These are phyloP conservation scores for Fusarium pininemorale DNA, from an alignment of 2,329 filamentous ascomycete species.

Conservation along the genomic window DNA sequence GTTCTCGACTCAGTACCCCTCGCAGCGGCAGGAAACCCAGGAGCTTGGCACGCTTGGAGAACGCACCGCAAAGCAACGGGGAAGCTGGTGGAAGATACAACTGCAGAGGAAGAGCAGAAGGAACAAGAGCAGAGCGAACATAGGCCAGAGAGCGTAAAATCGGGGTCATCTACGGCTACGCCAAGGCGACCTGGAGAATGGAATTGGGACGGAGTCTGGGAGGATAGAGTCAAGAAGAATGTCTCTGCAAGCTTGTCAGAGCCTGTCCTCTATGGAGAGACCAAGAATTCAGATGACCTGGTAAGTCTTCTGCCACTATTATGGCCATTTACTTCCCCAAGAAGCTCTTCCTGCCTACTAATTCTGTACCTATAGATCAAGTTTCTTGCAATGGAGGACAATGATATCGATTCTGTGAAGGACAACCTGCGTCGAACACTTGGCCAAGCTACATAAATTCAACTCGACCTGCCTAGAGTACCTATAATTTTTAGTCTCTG, in stretches of 20 bases:
- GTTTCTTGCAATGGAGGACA: slow-evolving; percentile 71
- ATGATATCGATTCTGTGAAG: slow-evolving; percentile 66
- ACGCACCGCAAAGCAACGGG: slow-evolving; percentile 64
- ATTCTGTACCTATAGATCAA: slow-evolving; percentile 60
- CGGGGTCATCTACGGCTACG: not conserved
- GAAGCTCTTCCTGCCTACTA: slow-evolving; percentile 5
- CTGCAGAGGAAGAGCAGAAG: not conserved
- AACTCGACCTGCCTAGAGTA: not conserved
- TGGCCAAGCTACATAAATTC: slow-evolving; percentile 44
- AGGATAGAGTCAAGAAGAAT: slow-evolving; percentile 83
- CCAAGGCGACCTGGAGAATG: slow-evolving; percentile 74
- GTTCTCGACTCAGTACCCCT: slow-evolving; percentile 83
- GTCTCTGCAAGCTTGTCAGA: slow-evolving; percentile 83
- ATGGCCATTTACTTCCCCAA: not conserved
- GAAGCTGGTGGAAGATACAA: slow-evolving; percentile 36
- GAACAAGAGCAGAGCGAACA: not conserved
- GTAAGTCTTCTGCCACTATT: slow-evolving; percentile 58
- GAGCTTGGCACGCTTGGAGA: slow-evolving; percentile 94
- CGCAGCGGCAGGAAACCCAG: slow-evolving; percentile 85
- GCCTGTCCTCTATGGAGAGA: slow-evolving; percentile 76
- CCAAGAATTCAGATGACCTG: slow-evolving; percentile 72
- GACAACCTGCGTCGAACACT: slow-evolving; percentile 66
- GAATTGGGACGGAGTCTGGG: slow-evolving; percentile 99
- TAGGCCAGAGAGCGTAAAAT: slow-evolving; percentile 17
- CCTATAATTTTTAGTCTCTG: not conserved